phyloP scores from a whole-genome alignment of 1,139 yeast species.

The Diutina pseudorugosa region DNA sequence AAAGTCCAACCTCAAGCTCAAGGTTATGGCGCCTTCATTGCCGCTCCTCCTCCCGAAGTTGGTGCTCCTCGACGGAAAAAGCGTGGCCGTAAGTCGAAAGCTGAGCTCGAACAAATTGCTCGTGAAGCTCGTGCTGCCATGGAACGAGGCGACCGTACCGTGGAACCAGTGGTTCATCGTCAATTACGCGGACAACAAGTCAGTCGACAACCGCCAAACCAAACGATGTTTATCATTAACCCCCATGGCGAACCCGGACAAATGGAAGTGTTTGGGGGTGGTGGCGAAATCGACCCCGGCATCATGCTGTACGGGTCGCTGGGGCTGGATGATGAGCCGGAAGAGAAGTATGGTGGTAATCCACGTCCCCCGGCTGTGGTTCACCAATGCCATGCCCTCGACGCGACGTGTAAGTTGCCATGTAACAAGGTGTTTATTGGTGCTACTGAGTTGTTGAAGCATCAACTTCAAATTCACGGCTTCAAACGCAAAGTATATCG shows the following conservation, averaged over 20 bases:
- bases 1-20: neutral
- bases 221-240: neutral
- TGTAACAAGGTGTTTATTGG: slow-evolving; percentile 35
- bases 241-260: neutral
- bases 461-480: slow-evolving; percentile 39
- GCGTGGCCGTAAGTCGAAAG: slow-evolving; percentile 2
- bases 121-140: neutral
- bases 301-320: neutral
- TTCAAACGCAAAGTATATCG: slow-evolving; percentile 32
- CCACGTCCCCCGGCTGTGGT: slow-evolving; percentile 6
- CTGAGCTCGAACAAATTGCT: slow-evolving; percentile 2
- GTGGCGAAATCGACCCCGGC: neutral
- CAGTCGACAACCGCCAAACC: neutral
- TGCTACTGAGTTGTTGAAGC: slow-evolving; percentile 31
- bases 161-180: neutral
- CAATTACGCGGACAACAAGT: neutral
- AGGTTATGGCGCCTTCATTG: neutral
- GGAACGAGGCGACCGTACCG: slow-evolving; percentile 12
- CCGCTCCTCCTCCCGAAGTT: neutral
- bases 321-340: neutral
- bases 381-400: slow-evolving; percentile 30
- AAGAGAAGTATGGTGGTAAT: neutral
- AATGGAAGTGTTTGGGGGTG: neutral
- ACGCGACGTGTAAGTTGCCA: slow-evolving; percentile 19
- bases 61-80: neutral